phyloP scores from a whole-genome alignment of 1,284 basidiomycete genomes.

The Kalmanozyma brasiliensis region DNA sequence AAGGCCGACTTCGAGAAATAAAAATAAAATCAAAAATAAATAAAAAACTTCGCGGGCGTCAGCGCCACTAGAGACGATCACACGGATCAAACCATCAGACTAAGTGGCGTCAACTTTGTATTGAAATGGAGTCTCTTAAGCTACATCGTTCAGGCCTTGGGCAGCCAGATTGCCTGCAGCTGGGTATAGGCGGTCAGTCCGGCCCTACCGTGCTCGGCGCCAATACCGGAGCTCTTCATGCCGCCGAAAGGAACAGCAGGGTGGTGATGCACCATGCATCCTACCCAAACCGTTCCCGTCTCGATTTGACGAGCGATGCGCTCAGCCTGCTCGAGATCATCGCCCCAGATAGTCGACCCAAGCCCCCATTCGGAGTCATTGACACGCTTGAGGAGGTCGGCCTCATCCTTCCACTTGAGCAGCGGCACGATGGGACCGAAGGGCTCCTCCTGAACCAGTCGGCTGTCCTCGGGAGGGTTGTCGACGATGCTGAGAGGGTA shows the following conservation, averaged over 20 bases:
- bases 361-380: constrained; percentile 47
- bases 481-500: constrained; percentile 42
- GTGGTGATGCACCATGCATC: constrained; percentile 9
- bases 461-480: constrained; percentile 45
- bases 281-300: constrained; percentile 35
- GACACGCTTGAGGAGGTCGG: constrained; percentile 37
- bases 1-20: no score
- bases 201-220: constrained; percentile 23
- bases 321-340: constrained; percentile 20
- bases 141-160: constrained; percentile 15
- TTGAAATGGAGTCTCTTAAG: no score
- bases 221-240: constrained; percentile 37
- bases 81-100: no score
- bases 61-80: no score
- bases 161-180: constrained; percentile 20
- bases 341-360: constrained; percentile 35
- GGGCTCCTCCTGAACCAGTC: constrained; percentile 46
- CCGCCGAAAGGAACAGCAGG: constrained; percentile 44
- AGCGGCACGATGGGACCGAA: constrained; percentile 51
- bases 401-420: constrained; percentile 51
- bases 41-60: no score
- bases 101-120: no score
- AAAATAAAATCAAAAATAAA: no score
- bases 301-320: constrained; percentile 41
- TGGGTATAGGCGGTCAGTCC: constrained; percentile 26